Evolutionary conservation across 1,284 basidiomycete genomes (phyloP), one percentile per base, ranked within the genome.

Genomic region (Trametes polyzona): DNA sequence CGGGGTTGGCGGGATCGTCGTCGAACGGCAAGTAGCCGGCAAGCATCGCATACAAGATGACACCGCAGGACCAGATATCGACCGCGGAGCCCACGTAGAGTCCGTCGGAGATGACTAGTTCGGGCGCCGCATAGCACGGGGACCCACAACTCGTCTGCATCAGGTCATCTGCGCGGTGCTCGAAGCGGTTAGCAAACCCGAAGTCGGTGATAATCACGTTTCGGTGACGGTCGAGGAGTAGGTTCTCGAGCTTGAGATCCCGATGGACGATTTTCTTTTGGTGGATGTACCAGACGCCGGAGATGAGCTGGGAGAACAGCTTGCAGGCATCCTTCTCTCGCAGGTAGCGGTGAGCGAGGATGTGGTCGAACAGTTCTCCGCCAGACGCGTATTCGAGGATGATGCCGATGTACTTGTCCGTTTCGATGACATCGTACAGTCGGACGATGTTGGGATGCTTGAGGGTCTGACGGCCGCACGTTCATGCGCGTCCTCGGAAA

Each of bases 121-220:
- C 97, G 0, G 97, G 97, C 0, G 97, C 97, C 4, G 97, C 97
- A 72, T 99, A 99, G 74, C 97, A 99, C 0, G 97, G 97, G 32
- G 90, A 93, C 7, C 97, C 97, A 66, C 97, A 99, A 66, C 90
- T 94, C 0, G 97, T 99, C 68, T 98, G 95, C 97, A 99, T 99
- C 62, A 98, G 86, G 73, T 99, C 97, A 73, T 96, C 93, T 16
- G 89, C 69, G 35, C 86, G 85, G 67, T 95, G 91, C 73, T 96
- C 93, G 71, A 98, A 99, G 52, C 92, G 88, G 78, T 99, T 99
- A 58, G 97, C 97, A 69, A 99, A 99, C 27, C 97, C 96, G 73
- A 99, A 99, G 73, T 99, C 97, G 64, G 96, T 98, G 79, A 99
- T 98, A 78, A 99, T 97, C 62, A 99, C 95, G 73, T 99, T 99